These are phyloP conservation scores for Lolium multiflorum DNA, from an alignment of 176 grass and related monocot species.

Conservation along the genomic window DNA sequence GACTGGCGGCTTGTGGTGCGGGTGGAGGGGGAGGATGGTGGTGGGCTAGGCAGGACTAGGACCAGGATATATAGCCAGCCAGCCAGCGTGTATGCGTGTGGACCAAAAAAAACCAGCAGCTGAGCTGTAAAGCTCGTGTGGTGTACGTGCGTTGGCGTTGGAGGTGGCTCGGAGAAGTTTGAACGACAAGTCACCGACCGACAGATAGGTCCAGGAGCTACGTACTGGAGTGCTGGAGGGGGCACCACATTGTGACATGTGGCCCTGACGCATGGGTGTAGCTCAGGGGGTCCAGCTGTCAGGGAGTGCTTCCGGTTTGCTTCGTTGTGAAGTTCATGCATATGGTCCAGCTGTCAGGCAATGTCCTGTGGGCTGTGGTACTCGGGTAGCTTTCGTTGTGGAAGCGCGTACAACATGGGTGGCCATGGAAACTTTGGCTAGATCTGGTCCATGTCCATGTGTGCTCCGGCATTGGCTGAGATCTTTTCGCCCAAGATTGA, in stretches of 20 bases:
- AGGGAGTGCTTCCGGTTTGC: background rate
- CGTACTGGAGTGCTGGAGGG: too few species aligned
- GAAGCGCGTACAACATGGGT: background rate
- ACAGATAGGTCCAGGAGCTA: too few species aligned
- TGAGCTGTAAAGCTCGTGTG: conserved; percentile 44
- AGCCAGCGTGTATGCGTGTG: background rate
- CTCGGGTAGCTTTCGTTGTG: background rate
- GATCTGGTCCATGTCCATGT: background rate
- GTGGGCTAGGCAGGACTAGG: too few species aligned
- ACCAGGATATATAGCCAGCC: background rate
- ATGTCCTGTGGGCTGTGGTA: too few species aligned
- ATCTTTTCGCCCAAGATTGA: background rate
- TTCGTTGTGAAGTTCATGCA: too few species aligned
- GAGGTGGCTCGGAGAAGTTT: background rate
- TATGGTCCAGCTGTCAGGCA: background rate
- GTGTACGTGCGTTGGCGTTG: background rate
- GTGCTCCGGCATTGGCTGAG: background rate
- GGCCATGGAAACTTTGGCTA: background rate
- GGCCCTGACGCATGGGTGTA: background rate
- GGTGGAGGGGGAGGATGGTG: background rate
- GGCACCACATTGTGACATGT: conserved; percentile 4
- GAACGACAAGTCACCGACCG: background rate
- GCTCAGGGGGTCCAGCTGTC: background rate
- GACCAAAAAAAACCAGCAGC: conserved; percentile 8
- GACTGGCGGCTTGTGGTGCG: background rate